phyloP scores from a whole-genome alignment of 2,329 filamentous ascomycete genomes.

The Penicillium occitanis region DNA sequence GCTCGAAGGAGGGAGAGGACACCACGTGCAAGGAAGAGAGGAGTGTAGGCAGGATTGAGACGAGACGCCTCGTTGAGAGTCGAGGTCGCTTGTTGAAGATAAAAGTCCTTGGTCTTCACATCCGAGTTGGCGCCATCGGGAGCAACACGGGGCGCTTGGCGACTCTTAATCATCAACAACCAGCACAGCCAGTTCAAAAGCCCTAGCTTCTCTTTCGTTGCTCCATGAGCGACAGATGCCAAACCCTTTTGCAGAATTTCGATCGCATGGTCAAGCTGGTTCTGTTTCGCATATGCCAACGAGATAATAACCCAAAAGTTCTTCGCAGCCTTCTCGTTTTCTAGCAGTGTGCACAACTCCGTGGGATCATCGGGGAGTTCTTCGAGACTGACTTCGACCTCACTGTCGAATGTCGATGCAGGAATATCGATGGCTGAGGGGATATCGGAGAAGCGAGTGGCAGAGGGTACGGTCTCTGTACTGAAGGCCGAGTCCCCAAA shows the following conservation, averaged over 20 bases:
- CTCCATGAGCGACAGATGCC: constrained; percentile 66
- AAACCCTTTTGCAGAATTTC: constrained; percentile 71
- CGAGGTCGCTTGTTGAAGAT: constrained; percentile 83
- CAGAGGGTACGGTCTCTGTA: constrained; percentile 34
- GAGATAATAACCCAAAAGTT: constrained; percentile 98
- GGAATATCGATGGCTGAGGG: constrained; percentile 65
- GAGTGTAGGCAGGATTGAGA: constrained; percentile 88
- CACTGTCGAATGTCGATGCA: constrained; percentile 60
- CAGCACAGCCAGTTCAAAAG: constrained; percentile 83
- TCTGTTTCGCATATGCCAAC: constrained; percentile 92
- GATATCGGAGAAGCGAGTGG: constrained; percentile 60
- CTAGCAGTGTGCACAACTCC: constrained; percentile 89
- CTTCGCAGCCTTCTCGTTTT: constrained; percentile 88
- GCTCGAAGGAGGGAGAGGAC: constrained; percentile 85
- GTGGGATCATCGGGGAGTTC: constrained; percentile 90
- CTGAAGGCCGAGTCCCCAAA: constrained; percentile 46
- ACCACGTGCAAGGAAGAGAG: constrained; percentile 85
- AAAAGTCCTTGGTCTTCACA: constrained; percentile 87
- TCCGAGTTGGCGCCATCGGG: constrained; percentile 68
- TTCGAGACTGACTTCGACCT: constrained; percentile 89
- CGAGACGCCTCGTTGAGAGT: constrained; percentile 94
- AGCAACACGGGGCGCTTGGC: constrained; percentile 69
- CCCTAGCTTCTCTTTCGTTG: constrained; percentile 78
- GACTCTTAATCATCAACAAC: constrained; percentile 86
- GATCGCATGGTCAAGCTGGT: constrained; percentile 81